These are phyloP conservation scores for Ilex asprella DNA, from an alignment of 257 asterid genomes.

Conservation along the genomic window DNA sequence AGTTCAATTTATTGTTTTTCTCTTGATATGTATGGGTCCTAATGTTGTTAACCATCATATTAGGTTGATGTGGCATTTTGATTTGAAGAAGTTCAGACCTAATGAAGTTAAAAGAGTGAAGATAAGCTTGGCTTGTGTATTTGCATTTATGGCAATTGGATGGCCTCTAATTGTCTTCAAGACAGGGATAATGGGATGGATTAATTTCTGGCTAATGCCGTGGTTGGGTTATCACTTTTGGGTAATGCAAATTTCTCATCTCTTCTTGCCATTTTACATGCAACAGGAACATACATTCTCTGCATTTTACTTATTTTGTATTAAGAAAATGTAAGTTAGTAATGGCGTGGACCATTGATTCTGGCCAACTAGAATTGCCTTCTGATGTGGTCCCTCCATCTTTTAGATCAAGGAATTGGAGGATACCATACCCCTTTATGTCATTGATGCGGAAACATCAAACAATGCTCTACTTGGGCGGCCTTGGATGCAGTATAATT, in stretches of 20 bases:
- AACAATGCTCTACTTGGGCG: too few relatives aligned
- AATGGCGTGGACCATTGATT: too few relatives aligned
- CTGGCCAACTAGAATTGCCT: too few relatives aligned
- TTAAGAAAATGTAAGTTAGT: too few relatives aligned
- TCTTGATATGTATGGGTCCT: constrained; percentile 1
- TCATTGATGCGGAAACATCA: too few relatives aligned
- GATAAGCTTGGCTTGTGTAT: constrained; percentile 89
- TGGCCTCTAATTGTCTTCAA: constrained; percentile 84
- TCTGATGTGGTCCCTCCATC: too few relatives aligned
- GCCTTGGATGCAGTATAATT: too few relatives aligned
- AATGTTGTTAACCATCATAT: constrained; percentile 11
- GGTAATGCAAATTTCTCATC: constrained; percentile 46
- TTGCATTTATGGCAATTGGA: constrained; percentile 92
- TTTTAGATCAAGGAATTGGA: too few relatives aligned
- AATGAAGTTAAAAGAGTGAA: constrained; percentile 83
- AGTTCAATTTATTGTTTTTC: background rate
- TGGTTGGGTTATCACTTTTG: constrained; percentile 98
- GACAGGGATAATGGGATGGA: constrained; percentile 83
- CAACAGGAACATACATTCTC: background rate
- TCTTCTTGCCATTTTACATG: constrained; percentile 4
- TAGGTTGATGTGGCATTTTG: constrained; percentile 77
- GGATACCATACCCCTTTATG: too few relatives aligned
- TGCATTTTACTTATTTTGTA: too few relatives aligned
- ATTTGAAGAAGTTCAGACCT: constrained; percentile 77
- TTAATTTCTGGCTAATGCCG: constrained; percentile 97